These are phyloP conservation scores for Yamadazyma philogaea DNA, from an alignment of 805 yeast genomes.

Conservation along the genomic window DNA sequence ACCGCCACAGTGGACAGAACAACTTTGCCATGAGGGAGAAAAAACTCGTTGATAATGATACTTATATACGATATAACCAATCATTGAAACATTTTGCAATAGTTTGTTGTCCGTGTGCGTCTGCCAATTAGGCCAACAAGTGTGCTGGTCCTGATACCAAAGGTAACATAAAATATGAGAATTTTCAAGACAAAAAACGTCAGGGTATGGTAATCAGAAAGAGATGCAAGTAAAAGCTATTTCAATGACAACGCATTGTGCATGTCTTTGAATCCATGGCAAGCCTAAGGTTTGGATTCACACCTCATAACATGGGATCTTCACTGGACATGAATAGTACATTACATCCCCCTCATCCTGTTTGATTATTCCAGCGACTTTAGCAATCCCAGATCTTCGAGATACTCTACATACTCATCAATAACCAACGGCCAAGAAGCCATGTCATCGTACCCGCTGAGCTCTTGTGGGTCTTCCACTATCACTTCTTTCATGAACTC, in stretches of 20 bases:
- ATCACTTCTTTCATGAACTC: slow-evolving; percentile 57
- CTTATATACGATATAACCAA: too few relatives aligned
- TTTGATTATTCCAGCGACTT: neutral
- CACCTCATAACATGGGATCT: neutral
- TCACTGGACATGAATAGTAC: neutral
- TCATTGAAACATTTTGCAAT: too few relatives aligned
- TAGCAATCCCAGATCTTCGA: slow-evolving; percentile 1
- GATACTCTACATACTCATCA: slow-evolving; percentile 72
- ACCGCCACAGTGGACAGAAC: too few relatives aligned
- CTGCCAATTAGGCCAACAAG: too few relatives aligned
- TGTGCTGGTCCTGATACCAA: too few relatives aligned
- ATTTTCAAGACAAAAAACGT: too few relatives aligned
- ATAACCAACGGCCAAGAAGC: slow-evolving; percentile 92
- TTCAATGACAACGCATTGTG: slow-evolving; percentile 16
- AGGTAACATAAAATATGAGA: too few relatives aligned
- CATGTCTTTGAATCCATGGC: slow-evolving; percentile 17
- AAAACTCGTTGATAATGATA: too few relatives aligned
- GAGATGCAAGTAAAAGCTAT: slow-evolving; percentile 9
- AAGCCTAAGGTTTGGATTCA: slow-evolving; percentile 4
- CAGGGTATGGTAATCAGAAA: slow-evolving; percentile 8
- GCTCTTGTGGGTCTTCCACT: slow-evolving; percentile 41
- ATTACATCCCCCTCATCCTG: neutral
- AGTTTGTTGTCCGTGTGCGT: too few relatives aligned
- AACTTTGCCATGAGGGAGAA: too few relatives aligned
- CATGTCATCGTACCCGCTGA: slow-evolving; percentile 66